Conservation (phyloP, 345 rosid species). For the Moringa oleifera region DNA sequence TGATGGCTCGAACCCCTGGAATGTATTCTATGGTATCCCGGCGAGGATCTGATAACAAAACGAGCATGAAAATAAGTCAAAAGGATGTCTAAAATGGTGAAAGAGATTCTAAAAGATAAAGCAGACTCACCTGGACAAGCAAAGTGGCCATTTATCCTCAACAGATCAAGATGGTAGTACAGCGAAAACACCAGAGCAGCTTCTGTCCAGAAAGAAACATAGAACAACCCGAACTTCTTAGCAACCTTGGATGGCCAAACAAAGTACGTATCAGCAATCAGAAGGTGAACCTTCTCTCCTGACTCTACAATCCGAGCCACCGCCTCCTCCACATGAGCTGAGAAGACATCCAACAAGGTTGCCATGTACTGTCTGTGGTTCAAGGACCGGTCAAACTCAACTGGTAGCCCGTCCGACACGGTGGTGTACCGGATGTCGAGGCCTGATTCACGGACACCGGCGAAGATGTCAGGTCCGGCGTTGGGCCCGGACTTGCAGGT, state of each 20-base stretch:
- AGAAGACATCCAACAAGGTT: slow-evolving; percentile 43
- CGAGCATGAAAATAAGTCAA: too few species aligned
- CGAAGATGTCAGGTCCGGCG: slow-evolving; percentile 37
- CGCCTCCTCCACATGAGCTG: slow-evolving; percentile 60
- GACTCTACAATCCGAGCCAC: slow-evolving; percentile 32
- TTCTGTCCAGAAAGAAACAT: slow-evolving; percentile 83
- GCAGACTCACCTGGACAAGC: slow-evolving; percentile 44
- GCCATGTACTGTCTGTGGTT: slow-evolving; percentile 66
- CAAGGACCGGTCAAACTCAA: slow-evolving; percentile 60
- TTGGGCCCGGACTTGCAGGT: slow-evolving; percentile 23
- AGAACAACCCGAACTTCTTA: slow-evolving; percentile 47
- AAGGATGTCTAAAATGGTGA: too few species aligned
- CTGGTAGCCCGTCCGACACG: slow-evolving; percentile 66
- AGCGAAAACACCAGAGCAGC: slow-evolving; percentile 68
- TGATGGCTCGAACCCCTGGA: slow-evolving; percentile 62
- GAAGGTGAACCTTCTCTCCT: slow-evolving; percentile 28
- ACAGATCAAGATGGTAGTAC: slow-evolving; percentile 68
- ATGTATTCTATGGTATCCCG: slow-evolving; percentile 58
- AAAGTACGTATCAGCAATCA: slow-evolving; percentile 67
- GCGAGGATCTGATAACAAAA: slow-evolving; percentile 30
- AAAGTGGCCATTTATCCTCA: slow-evolving; percentile 62
- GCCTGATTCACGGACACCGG: slow-evolving; percentile 43
- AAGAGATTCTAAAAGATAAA: neutral
- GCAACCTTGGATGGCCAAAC: slow-evolving; percentile 78
- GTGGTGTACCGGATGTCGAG: slow-evolving; percentile 65